Conservation (phyloP, 1,139 yeast species). For the Magnusiomyces suaveolens region DNA sequence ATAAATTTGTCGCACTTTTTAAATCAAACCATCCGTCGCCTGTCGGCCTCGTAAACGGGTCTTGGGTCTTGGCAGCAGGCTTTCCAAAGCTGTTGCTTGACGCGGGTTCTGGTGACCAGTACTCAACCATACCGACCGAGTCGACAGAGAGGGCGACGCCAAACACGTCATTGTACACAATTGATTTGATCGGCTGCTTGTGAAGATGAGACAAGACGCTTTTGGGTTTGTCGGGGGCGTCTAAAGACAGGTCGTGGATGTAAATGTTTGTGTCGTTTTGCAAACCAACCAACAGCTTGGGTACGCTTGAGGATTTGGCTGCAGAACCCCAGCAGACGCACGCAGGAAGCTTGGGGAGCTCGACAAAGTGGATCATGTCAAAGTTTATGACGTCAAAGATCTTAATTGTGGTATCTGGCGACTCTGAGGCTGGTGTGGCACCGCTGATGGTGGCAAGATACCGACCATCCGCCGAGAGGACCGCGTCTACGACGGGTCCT, state of each 20-base stretch:
- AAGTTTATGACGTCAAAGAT: conserved; percentile 36
- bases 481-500: conserved; percentile 20
- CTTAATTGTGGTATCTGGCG: conserved; percentile 27
- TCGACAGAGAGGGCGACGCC: conserved; percentile 37
- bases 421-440: not conserved
- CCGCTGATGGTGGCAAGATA: conserved; percentile 27
- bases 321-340: conserved; percentile 19
- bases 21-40: conserved; percentile 25
- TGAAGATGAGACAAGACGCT: conserved; percentile 26
- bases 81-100: not conserved
- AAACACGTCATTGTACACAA: conserved; percentile 29
- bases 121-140: conserved; percentile 37
- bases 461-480: conserved; percentile 25
- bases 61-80: conserved; percentile 11
- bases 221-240: conserved; percentile 16
- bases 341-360: conserved; percentile 19
- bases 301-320: conserved; percentile 8
- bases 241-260: conserved; percentile 22
- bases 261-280: conserved; percentile 25
- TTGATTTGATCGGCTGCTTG: conserved; percentile 26
- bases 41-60: not conserved
- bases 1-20: conserved; percentile 39
- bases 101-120: conserved; percentile 34
- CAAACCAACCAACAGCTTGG: conserved; percentile 19
- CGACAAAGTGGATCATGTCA: conserved; percentile 37